Base-by-base conservation (phyloP, 2,329 filamentous ascomycete species). In the Sphaerulina populicola region DNA sequence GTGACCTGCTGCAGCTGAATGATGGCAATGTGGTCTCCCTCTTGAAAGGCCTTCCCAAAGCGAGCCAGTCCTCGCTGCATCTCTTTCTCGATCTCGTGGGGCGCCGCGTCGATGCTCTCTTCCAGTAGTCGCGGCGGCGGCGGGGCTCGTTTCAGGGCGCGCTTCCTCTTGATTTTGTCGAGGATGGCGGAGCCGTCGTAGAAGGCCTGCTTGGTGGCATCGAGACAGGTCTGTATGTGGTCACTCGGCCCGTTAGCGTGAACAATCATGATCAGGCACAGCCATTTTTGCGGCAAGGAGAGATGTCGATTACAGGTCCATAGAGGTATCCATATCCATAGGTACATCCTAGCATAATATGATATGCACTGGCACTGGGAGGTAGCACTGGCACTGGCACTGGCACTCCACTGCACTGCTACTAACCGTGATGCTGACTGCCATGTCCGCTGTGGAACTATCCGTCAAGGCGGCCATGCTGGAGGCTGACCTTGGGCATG, bases 61-160 rank as follows among this genome's bases (percentile, higher is more conserved):
- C 63, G 54, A 11, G 52, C 50, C 30, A 65, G 44, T 11, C 64
- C 65, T n/a, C 60, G 50, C 44, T 62, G 53, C 55, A 61, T 61
- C 54, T 66, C 65, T 21, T 52, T 57, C 53, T 66, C 63, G 44
- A 67, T 66, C 56, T 65, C 65, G 15, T 61, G 56, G 1, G 63
- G 60, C 7, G 64, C 65, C 37, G 62, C 56, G 38, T 60, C 58
- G 21, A 66, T 61, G 12, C 58, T 62, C 27, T 64, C 62, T 42
- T 66, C 64, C 31, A 66, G 61, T 12, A 55, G 48, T 51, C 56
- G 58, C 11, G 63, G 58, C 27, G 64, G 64, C 8, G 63, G 62
- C 9, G 61, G 60, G 14, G 63, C 63, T 30, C 61, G 57, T 46
- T 61, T 62, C 21, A 56, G 45, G 5, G 60, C 61, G 40, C 64